Base-by-base conservation (phyloP, 768 basidiomycete species). In the Nidularia pulvinata region DNA sequence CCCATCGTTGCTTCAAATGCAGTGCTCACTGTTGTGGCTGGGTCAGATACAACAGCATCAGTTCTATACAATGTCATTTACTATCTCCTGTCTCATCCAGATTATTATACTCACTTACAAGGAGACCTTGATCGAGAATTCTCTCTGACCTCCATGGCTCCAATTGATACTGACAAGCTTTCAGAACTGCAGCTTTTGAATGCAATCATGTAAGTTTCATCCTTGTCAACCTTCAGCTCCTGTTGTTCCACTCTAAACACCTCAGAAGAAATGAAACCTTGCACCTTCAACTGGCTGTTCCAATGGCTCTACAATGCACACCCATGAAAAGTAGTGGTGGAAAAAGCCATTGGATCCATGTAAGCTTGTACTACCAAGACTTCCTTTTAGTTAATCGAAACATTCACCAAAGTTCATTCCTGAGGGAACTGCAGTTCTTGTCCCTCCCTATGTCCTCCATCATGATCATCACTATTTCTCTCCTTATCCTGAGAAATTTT, bases 31-130 rank as follows among this genome's bases (percentile, higher is more conserved):
- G 66, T 70, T 46, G 55, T 65, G 10, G 81, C 79, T 9, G 81
- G 81, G 7, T 68, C 78, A 19, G 81, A 82, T 57, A 83, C 81
- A 1, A 74, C 75, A 14, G 68, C 77, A 5, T 69, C 68, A 4
- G 69, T 68, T 1, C 58, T 82, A 5, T 67, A 58, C 45, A 73
- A 65, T 46, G 55, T 71, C 1, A 64, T 82, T 46, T 81, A 66
- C 52, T 69, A 65, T 52, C 60, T 82, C 2, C 59, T 80, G 9
- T 58, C 62, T 7, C 64, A 81, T 54, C 77, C 74, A 2, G 62
- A 62, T 1, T 61, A 61, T 33, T 72, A 72, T 45, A 56, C 56
- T 6, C 73, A 67, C 7, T 64, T 81, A 33, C 71, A 67, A 55
- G 64, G 62, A 7, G 81, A 82, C 51, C 55, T 82, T 1, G 79